Conservation (phyloP, 2,329 filamentous ascomycete species). For the Colletotrichum orchidophilum region DNA sequence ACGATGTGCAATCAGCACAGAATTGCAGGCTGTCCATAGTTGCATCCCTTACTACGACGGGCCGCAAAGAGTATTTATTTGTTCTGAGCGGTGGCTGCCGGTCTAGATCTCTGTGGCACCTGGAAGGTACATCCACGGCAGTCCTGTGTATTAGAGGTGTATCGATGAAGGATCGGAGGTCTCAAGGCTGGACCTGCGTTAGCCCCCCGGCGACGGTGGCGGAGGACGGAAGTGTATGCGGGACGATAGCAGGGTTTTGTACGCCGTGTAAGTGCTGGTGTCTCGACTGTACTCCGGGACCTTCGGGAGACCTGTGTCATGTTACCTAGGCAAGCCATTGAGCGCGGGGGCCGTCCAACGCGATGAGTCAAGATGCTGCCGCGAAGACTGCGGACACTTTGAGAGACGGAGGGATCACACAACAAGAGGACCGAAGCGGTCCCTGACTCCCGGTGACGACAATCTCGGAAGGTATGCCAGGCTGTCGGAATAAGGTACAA, state of each 20-base stretch:
- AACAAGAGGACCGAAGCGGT: no score
- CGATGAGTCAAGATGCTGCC: not conserved
- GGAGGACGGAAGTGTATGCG: not conserved
- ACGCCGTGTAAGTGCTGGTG: not conserved
- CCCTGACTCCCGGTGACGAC: not conserved
- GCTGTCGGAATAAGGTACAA: slow-evolving; percentile 2
- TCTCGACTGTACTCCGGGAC: not conserved
- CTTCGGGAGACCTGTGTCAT: not conserved
- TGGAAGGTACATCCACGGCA: not conserved
- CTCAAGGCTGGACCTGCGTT: not conserved
- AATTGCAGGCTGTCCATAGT: not conserved
- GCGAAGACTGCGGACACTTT: not conserved
- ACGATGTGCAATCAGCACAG: not conserved
- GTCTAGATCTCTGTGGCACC: not conserved
- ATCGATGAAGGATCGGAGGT: not conserved
- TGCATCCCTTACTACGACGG: not conserved
- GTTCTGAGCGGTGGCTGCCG: not conserved
- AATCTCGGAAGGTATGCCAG: not conserved
- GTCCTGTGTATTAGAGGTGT: not conserved
- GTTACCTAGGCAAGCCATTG: not conserved
- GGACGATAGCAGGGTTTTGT: not conserved
- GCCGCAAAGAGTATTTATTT: not conserved
- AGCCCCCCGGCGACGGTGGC: not conserved
- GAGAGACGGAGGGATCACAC: no score
- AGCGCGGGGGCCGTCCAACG: not conserved